Percentiles rank a stretch among this genome's conserved stretches.
Evolutionary conservation across 306 rosid species (phyloP).

Genomic region (cucumber (Cucumis sativus)): DNA sequence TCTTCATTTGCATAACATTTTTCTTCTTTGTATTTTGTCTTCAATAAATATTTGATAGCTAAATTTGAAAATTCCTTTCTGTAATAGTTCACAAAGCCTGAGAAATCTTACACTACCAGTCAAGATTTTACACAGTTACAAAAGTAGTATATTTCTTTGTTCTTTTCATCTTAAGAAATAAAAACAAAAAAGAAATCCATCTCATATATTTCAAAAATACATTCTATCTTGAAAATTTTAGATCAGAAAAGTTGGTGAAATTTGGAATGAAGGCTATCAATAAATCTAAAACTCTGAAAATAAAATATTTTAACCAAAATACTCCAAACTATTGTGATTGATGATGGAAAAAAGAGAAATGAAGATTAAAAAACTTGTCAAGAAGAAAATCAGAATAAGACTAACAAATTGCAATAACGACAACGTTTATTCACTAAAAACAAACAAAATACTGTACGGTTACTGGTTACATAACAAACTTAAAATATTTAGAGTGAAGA

Average conservation of each 20-base stretch:
- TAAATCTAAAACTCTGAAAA: background rate
- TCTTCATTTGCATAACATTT: background rate
- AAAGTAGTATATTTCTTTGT: background rate
- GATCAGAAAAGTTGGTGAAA: background rate
- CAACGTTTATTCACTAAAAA: background rate
- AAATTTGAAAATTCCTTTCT: background rate
- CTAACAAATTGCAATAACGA: background rate
- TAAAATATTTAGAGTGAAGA: background rate
- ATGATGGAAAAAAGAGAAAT: background rate
- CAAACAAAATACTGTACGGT: background rate
- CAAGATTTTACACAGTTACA: background rate
- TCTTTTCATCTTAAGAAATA: background rate
- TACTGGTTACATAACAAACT: too few relatives aligned
- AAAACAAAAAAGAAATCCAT: background rate
- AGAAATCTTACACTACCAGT: background rate
- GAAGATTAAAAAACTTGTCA: background rate
- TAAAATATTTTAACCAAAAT: background rate
- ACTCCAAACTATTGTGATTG: background rate
- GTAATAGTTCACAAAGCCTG: background rate
- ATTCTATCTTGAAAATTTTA: background rate
- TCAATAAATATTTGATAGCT: background rate
- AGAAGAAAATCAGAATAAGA: background rate
- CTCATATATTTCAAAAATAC: background rate
- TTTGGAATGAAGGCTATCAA: background rate
- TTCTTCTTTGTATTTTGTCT: background rate